phyloP scores from a whole-genome alignment of 441 rosid species.

The Kokia cookei region DNA sequence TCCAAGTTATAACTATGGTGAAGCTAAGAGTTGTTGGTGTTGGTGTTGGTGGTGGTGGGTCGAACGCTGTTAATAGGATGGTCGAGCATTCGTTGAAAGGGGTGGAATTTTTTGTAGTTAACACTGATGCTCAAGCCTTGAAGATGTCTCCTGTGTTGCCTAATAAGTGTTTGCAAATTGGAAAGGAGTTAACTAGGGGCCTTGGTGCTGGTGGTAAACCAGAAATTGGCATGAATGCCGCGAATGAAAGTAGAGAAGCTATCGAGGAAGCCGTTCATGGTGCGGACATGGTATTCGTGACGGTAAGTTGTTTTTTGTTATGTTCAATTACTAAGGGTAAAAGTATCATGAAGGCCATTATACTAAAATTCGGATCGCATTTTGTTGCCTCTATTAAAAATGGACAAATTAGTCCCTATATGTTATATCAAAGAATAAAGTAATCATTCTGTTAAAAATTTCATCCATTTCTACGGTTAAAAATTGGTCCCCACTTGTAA shows the following conservation, averaged over 20 bases:
- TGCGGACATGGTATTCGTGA: constrained; percentile 92
- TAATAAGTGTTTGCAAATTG: constrained; percentile 76
- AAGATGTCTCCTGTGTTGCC: constrained; percentile 76
- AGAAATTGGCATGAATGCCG: constrained; percentile 91
- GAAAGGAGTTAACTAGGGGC: constrained; percentile 87
- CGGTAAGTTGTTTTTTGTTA: constrained; percentile 41
- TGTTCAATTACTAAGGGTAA: too few relatives aligned
- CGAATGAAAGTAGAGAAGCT: constrained; percentile 78
- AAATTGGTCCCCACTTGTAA: too few relatives aligned
- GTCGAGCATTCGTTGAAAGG: constrained; percentile 87
- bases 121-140: constrained; percentile 88
- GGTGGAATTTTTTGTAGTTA: constrained; percentile 91
- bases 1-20: constrained; percentile 40
- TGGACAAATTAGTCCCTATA: too few relatives aligned
- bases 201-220: constrained; percentile 99
- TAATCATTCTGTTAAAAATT: too few relatives aligned
- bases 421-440: too few relatives aligned
- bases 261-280: constrained; percentile 85
- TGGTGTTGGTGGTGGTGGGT: constrained; percentile 93
- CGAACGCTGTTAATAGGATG: constrained; percentile 96
- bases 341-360: too few relatives aligned
- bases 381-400: too few relatives aligned
- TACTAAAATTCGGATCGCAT: too few relatives aligned
- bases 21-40: constrained; percentile 86
- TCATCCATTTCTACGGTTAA: too few relatives aligned